Evolutionary conservation across 2,329 filamentous ascomycete species (phyloP).

Genomic region (Hypoxylon sp.): DNA sequence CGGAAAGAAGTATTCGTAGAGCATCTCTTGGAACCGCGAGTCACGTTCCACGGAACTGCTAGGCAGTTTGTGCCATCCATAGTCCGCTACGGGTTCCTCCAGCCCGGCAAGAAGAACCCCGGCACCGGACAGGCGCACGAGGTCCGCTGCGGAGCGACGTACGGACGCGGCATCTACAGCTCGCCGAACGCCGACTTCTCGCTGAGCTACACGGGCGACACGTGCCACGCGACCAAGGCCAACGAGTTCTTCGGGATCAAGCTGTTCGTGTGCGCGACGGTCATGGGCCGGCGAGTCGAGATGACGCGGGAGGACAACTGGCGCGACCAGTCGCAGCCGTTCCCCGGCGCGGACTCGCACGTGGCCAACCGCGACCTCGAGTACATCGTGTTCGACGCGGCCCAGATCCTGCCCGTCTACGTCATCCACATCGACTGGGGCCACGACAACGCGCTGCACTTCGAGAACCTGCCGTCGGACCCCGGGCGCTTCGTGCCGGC

Average conservation of each 20-base stretch:
- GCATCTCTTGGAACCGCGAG: slow-evolving; percentile 46
- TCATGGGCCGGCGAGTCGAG: slow-evolving; percentile 53
- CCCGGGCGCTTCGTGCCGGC: slow-evolving; percentile 27
- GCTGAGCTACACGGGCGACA: slow-evolving; percentile 47
- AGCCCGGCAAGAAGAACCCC: slow-evolving; percentile 47
- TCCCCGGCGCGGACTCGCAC: slow-evolving; percentile 48
- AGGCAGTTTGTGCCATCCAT: slow-evolving; percentile 51
- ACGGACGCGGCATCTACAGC: slow-evolving; percentile 54
- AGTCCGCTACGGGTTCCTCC: slow-evolving; percentile 53
- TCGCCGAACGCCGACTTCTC: slow-evolving; percentile 52
- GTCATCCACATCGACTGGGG: slow-evolving; percentile 56
- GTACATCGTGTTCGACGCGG: slow-evolving; percentile 54
- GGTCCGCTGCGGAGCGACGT: slow-evolving; percentile 50
- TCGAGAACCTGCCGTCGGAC: slow-evolving; percentile 35
- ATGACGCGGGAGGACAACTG: slow-evolving; percentile 44
- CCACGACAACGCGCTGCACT: slow-evolving; percentile 43
- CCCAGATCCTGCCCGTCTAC: slow-evolving; percentile 55
- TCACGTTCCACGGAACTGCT: slow-evolving; percentile 53
- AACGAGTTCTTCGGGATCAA: slow-evolving; percentile 50
- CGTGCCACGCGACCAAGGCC: slow-evolving; percentile 41
- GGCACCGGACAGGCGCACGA: slow-evolving; percentile 38
- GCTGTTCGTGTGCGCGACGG: slow-evolving; percentile 54
- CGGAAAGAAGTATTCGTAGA: slow-evolving; percentile 47
- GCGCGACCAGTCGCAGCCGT: slow-evolving; percentile 37
- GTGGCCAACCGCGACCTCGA: slow-evolving; percentile 49